phyloP scores from a whole-genome alignment of 495 filamentous ascomycete species.

The Hapsidospora chrysogenum region DNA sequence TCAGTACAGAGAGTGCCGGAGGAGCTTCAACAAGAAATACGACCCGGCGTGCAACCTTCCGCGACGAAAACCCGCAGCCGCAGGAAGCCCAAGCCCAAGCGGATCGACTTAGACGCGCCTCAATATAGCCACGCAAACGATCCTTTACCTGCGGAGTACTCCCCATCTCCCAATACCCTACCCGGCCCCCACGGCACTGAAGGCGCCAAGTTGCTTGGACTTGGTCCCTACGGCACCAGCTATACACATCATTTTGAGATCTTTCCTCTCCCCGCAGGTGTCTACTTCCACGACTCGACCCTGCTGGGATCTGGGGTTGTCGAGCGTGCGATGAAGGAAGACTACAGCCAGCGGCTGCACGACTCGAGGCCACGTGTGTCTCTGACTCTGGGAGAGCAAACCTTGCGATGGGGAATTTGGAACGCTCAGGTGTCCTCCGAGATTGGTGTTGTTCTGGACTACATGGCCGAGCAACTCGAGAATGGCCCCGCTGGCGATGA shows the following conservation, averaged over 20 bases:
- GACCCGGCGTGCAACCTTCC: slow-evolving; percentile 5
- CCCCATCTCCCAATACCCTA: slow-evolving; percentile 2
- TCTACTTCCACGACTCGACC: slow-evolving; percentile 61
- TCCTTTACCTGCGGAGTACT: too few species aligned
- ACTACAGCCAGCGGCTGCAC: slow-evolving; percentile 10
- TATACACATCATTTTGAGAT: slow-evolving; percentile 69
- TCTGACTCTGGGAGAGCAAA: slow-evolving; percentile 31
- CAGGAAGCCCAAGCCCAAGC: slow-evolving; percentile 35
- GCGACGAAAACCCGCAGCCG: slow-evolving; percentile 14
- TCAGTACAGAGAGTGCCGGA: too few species aligned
- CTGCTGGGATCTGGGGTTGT: slow-evolving; percentile 62
- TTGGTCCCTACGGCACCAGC: slow-evolving; percentile 41
- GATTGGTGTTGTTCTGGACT: slow-evolving; percentile 40
- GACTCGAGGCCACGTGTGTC: slow-evolving; percentile 10
- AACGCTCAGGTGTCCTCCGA: slow-evolving; percentile 53
- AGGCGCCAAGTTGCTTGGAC: slow-evolving; percentile 30
- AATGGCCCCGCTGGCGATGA: too few species aligned
- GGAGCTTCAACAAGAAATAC: slow-evolving; percentile 10
- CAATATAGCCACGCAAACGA: slow-evolving; percentile 32
- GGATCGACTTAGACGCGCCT: slow-evolving; percentile 30
- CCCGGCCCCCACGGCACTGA: slow-evolving; percentile 9
- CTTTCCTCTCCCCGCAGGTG: slow-evolving; percentile 43
- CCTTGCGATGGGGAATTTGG: slow-evolving; percentile 51
- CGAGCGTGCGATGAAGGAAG: slow-evolving; percentile 26
- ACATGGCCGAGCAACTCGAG: slow-evolving; percentile 28